Conservation (phyloP, 192 early-diverging fungal genomes). For the Coemansia asiatica region DNA sequence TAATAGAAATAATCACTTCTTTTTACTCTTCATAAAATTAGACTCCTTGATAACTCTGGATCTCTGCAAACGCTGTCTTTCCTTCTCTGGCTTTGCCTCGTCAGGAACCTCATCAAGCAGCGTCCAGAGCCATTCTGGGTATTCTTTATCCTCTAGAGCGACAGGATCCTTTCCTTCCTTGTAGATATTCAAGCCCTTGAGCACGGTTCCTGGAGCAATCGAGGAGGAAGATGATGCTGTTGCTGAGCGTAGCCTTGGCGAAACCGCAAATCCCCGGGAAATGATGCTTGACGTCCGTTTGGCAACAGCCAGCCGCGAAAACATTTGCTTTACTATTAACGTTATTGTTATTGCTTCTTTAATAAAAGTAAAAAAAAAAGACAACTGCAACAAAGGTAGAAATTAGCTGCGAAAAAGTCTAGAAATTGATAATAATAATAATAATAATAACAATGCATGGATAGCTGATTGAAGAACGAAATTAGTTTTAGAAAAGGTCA, state of each 20-base stretch:
- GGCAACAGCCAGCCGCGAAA: conserved; percentile 5
- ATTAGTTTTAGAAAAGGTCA: neutral
- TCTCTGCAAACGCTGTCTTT: conserved; percentile 62
- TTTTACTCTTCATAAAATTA: conserved; percentile 80
- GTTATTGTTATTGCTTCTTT: neutral
- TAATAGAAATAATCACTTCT: conserved; percentile 62
- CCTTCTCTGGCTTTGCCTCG: conserved; percentile 44
- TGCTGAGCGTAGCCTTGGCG: conserved; percentile 4
- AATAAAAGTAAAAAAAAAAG: conserved; percentile 3
- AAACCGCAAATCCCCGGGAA: conserved; percentile 7
- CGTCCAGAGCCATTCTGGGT: conserved; percentile 94
- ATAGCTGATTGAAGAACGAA: neutral
- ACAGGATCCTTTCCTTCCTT: conserved; percentile 83
- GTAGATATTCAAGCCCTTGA: conserved; percentile 86
- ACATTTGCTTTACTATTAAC: conserved; percentile 1
- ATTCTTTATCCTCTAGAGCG: conserved; percentile 79
- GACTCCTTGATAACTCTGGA: conserved; percentile 63
- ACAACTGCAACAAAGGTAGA: neutral
- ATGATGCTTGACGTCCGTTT: neutral
- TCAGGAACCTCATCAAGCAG: conserved; percentile 59
- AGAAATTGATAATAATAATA: neutral
- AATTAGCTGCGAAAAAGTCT: neutral
- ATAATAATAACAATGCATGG: too few relatives aligned
- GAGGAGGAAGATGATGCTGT: conserved; percentile 56
- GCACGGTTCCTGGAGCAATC: conserved; percentile 69